Evolutionary conservation across 2,329 filamentous ascomycete genomes (phyloP).

Genomic region (Sclerotinia borealis): DNA sequence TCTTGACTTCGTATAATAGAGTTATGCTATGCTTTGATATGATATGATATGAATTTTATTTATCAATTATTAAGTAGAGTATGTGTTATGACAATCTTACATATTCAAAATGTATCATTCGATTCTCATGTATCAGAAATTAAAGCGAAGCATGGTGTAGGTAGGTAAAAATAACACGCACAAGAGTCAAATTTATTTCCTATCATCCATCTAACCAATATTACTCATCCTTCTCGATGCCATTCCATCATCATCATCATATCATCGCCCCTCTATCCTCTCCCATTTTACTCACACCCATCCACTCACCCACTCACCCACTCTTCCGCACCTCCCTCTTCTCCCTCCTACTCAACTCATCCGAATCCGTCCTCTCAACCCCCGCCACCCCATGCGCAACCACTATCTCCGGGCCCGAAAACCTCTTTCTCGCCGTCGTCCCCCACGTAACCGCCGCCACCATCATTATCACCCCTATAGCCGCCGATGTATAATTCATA

Average conservation of each 20-base stretch:
- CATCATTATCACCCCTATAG: slow-evolving; percentile 47
- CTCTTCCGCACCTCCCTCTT: slow-evolving; percentile 1
- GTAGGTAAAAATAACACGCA: too few relatives aligned
- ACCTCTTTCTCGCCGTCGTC: slow-evolving; percentile 43
- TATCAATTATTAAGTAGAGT: too few relatives aligned
- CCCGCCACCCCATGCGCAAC: slow-evolving; percentile 16
- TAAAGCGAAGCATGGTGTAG: too few relatives aligned
- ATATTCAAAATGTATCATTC: too few relatives aligned
- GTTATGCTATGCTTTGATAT: too few relatives aligned
- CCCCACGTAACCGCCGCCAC: slow-evolving; percentile 47
- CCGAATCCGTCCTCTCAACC: slow-evolving; percentile 14
- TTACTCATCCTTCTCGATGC: background rate
- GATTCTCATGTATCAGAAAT: too few relatives aligned
- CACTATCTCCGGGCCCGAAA: slow-evolving; percentile 40
- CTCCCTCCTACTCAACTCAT: slow-evolving; percentile 8
- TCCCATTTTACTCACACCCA: background rate
- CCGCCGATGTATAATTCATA: slow-evolving; percentile 54
- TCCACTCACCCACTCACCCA: background rate
- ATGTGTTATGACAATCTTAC: too few relatives aligned
- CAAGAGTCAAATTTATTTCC: background rate
- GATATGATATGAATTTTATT: too few relatives aligned
- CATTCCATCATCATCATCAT: background rate
- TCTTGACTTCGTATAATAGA: too few relatives aligned
- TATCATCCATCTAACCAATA: too few relatives aligned
- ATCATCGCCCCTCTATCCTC: background rate